Conservation (phyloP, 345 rosid species). For the Cochlearia excelsa region DNA sequence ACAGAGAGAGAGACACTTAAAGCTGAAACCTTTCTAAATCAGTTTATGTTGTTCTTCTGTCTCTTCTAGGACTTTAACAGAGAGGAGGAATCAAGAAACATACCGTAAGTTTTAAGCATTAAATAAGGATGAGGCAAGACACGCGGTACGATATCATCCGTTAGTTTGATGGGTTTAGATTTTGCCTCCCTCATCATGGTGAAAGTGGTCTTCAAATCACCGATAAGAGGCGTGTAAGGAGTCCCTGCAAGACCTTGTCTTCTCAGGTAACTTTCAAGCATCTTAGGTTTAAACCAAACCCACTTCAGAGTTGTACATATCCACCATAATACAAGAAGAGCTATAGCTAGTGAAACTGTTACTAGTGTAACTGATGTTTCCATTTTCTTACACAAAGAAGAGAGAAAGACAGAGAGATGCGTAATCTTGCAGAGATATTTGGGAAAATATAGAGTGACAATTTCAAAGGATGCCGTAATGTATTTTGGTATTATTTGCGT, state of each 20-base stretch:
- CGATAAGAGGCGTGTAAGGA: constrained; percentile 32
- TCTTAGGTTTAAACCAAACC: constrained; percentile 43
- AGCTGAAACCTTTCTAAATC: neutral
- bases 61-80: too few relatives aligned
- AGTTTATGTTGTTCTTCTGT: neutral
- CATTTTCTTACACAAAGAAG: constrained; percentile 1
- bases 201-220: constrained; percentile 26
- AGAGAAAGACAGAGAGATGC: too few relatives aligned
- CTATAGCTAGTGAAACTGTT: constrained; percentile 22
- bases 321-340: constrained; percentile 13
- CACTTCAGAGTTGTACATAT: constrained; percentile 37
- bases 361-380: constrained; percentile 8
- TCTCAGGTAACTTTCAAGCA: constrained; percentile 33
- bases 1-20: neutral
- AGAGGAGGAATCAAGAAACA: neutral
- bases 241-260: constrained; percentile 37
- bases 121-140: constrained; percentile 22
- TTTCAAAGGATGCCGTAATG: too few relatives aligned
- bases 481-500: too few relatives aligned
- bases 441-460: neutral
- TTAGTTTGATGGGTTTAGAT: constrained; percentile 27
- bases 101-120: constrained; percentile 33
- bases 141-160: constrained; percentile 33
- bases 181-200: constrained; percentile 29
- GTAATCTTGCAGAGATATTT: too few relatives aligned